phyloP scores from a whole-genome alignment of 805 yeast species.

The Barnettozyma botsteinii region DNA sequence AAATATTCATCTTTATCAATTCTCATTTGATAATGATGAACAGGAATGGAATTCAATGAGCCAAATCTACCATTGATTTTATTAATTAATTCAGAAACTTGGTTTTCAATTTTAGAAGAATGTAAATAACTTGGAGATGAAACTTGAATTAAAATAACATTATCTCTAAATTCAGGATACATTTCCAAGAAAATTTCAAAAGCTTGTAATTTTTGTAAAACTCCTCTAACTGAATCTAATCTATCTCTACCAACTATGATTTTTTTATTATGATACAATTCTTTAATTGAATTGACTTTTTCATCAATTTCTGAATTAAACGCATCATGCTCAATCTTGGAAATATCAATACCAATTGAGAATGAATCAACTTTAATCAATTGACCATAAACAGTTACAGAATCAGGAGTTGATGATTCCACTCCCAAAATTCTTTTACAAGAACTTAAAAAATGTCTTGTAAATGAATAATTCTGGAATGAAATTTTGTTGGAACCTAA shows the following conservation, averaged over 20 bases:
- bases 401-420: slow-evolving; percentile 36
- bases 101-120: slow-evolving; percentile 62
- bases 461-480: slow-evolving; percentile 81
- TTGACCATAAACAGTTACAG: slow-evolving; percentile 70
- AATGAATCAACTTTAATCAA: slow-evolving; percentile 65
- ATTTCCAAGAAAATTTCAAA: slow-evolving; percentile 80
- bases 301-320: slow-evolving; percentile 43
- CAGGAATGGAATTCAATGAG: slow-evolving; percentile 74
- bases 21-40: slow-evolving; percentile 88
- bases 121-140: slow-evolving; percentile 58
- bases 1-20: slow-evolving; percentile 83
- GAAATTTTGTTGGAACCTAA: slow-evolving; percentile 83
- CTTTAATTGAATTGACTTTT: slow-evolving; percentile 59
- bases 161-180: slow-evolving; percentile 89
- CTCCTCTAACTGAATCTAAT: slow-evolving; percentile 87
- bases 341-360: slow-evolving; percentile 88
- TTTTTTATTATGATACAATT: slow-evolving; percentile 57
- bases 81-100: slow-evolving; percentile 76
- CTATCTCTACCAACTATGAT: slow-evolving; percentile 93
- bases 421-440: slow-evolving; percentile 85
- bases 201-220: slow-evolving; percentile 87
- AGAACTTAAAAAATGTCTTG: slow-evolving; percentile 86
- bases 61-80: slow-evolving; percentile 85
- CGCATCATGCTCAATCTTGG: slow-evolving; percentile 56
- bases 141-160: slow-evolving; percentile 87